Base-by-base conservation (phyloP, 2,329 filamentous ascomycete species). In the Talaromyces sp. region DNA sequence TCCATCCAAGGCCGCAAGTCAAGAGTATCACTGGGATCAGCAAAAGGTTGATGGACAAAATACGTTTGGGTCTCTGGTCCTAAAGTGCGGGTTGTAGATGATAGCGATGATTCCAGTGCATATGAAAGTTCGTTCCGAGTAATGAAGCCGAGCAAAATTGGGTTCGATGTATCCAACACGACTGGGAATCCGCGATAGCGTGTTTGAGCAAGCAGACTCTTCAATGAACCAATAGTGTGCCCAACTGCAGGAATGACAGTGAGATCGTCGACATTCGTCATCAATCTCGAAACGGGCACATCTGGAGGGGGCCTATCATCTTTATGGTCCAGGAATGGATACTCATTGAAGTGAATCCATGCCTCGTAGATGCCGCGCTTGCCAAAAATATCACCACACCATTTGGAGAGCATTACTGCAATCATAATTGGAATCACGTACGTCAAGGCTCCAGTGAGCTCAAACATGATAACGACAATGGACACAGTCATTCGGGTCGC, bases 371-470 rank as follows among this genome's bases (percentile, higher is more conserved):
- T 97, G 63, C 94, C 91, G 52, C 88, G 85, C 57, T 90, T 89
- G 25, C 90, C 91, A 72, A 99, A 92, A 52, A 91, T 93, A 73
- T 99, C 94, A 67, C 92, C 94, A 25, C 96, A 91, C 94, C 94
- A 99, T 77, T 99, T 99, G 62, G 89, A 89, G 45, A 97, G 82
- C 92, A 99, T 96, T 69, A 99, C 94, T 43, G 92, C 91, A 63
- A 99, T 89, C 94, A 99, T 99, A 73, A 97, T 99, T 56, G 94
- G 94, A 7, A 99, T 84, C 51, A 99, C 93, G 70, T 97, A 97
- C 0, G 91, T 96, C 28, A 99, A 81, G 1, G 94, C 94, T 54
- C 94, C 94, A 0, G 94, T 99, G 57, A 99, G 86, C 77, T 99
- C 94, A 69, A 99, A 99, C 89, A 97, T 97, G 76, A 99, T 99